Evolutionary conservation across 352 stramenopile species (phyloP), one percentile per base, ranked within the genome.

Genomic region (Hyaloperonospora arabidopsidis): DNA sequence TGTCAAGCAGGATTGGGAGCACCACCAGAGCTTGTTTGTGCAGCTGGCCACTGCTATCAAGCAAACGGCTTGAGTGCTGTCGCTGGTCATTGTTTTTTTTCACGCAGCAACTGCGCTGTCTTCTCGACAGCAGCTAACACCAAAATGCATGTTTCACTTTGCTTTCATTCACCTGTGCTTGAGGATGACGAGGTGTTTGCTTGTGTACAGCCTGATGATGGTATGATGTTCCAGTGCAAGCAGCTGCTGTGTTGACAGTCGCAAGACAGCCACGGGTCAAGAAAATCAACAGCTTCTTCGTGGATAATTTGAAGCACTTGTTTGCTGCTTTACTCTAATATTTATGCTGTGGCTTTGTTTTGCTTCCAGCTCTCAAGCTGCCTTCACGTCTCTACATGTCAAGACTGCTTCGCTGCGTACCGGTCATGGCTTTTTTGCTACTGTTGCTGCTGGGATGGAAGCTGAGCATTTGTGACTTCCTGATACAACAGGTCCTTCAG

Each of bases 401-500:
- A 58, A 34, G 17, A 44, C 36, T 52, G 35, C 53, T 49, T 14
- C 5, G 23, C 18, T 39, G 50, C 41, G 35, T 49, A 65, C 50
- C 63, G 15, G 35, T n/a, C 52, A 36, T 63, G 68, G 25, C 45
- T 57, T 17, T 59, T 43, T 19, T 53, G 62, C 25, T 66, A 52
- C 40, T 59, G 23, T 0, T 40, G 25, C 1, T 49, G 45, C 13
- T 23, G 40, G 15, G 19, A n/a, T 14, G 51, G 52, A 5, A 55
- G 43, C 22, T 89, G 71, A 0, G 74, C 68, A 50, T 84, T 86
- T 77, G 89, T 89, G 18, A 93, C 79, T 48, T 93, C 84, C 34
- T 91, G 78, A 51, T 84, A 93, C 7, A 93, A 59, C 48, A 92
- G 52, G 23, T 86, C 61, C 63, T 93, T 93, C 18, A 93, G 67